phyloP scores from a whole-genome alignment of 2,329 filamentous ascomycete genomes.

The Pseudogymnoascus sp. region DNA sequence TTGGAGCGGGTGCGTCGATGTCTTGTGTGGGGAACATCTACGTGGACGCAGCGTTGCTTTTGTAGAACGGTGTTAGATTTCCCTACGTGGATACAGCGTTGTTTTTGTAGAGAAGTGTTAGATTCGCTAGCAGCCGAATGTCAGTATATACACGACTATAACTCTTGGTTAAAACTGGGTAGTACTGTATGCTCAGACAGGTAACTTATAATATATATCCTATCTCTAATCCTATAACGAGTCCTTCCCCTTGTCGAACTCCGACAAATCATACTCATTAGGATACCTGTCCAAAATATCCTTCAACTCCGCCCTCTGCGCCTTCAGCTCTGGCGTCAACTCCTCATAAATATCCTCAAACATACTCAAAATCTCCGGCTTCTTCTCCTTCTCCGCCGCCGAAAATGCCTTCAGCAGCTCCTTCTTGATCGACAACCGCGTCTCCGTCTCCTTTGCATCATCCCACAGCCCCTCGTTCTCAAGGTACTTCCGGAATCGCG shows the following conservation, averaged over 20 bases:
- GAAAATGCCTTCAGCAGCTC: slow-evolving; percentile 79
- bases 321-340: slow-evolving; percentile 68
- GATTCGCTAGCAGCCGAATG: not conserved
- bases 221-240: slow-evolving; percentile 10
- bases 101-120: not conserved
- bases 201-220: not conserved
- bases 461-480: slow-evolving; percentile 79
- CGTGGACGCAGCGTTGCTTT: not conserved
- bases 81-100: not conserved
- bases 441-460: slow-evolving; percentile 70
- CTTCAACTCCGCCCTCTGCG: slow-evolving; percentile 70
- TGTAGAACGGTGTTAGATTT: not conserved
- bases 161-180: not conserved
- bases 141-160: not conserved
- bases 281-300: slow-evolving; percentile 80
- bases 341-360: slow-evolving; percentile 90
- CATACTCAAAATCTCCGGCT: slow-evolving; percentile 61
- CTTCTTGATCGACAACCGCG: slow-evolving; percentile 58
- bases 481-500: slow-evolving; percentile 81
- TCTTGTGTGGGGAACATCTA: not conserved
- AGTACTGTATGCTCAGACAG: not conserved
- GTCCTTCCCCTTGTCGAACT: slow-evolving; percentile 62
- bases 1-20: not conserved
- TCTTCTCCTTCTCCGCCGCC: slow-evolving; percentile 74
- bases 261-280: slow-evolving; percentile 78